Base-by-base conservation (phyloP, 352 stramenopile species). In the Pythium periplocum region DNA sequence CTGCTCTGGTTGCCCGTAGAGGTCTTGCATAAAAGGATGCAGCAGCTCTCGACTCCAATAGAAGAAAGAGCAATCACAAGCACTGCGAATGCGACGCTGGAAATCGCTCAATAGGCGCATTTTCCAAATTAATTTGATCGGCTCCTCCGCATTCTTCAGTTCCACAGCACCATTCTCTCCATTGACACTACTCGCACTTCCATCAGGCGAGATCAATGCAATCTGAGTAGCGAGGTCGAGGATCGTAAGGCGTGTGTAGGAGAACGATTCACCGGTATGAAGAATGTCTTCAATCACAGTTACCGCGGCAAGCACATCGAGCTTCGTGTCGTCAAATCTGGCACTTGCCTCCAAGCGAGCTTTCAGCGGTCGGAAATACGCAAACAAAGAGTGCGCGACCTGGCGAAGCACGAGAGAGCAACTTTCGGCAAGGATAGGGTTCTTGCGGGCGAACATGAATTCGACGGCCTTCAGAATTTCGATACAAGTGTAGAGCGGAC, bases 41-140 rank as follows among this genome's bases (percentile, higher is more conserved):
- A 97, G 62, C 17, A 97, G 55, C 64, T 98, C 89, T 2, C 81
- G 78, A 56, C 90, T 94, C 80, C 93, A 98, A 66, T 97, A 97
- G 36, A 98, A 87, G 60, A 97, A 96, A 6, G 87, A 96, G 59
- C 86, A 97, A 64, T 97, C 88, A 60, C 89, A 97, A 2, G 82
- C 87, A 40, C 69, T 74, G 12, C 75, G 66, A 44, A 98, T 85
- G 45, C 86, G 85, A 6, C 83, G 77, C 58, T 97, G 90, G 55
- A 96, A 96, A 57, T 93, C 86, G 53, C 79, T 89, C 45, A 97
- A 61, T 36, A 97, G 54, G 12, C 77, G 74, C 45, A 97, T 64
- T 56, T 91, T 90, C 74, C 85, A 92, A 40, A 93, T 88, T 12
- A 92, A 55, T 51, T 90, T 90, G 33, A 90, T 66, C 26, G 79